phyloP scores from a whole-genome alignment of 2,329 filamentous ascomycete species.

The Fusarium armeniacum region DNA sequence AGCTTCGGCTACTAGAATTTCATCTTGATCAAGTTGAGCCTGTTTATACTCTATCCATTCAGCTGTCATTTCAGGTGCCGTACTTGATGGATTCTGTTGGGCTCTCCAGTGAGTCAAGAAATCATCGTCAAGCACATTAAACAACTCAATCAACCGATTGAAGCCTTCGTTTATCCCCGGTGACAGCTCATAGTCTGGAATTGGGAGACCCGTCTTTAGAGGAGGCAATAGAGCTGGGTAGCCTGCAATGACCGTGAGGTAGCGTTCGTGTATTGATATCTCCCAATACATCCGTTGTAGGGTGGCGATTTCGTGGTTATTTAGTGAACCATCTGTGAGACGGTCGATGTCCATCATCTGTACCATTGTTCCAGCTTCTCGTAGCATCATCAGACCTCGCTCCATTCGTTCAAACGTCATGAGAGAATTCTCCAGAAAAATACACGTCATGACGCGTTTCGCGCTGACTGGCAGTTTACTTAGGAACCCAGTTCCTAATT shows the following conservation, averaged over 20 bases:
- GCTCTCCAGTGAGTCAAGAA: slow-evolving; percentile 57
- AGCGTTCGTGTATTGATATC: slow-evolving; percentile 70
- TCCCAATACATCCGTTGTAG: slow-evolving; percentile 67
- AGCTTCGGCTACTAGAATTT: slow-evolving; percentile 51
- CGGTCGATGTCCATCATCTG: slow-evolving; percentile 42
- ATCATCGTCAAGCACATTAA: slow-evolving; percentile 55
- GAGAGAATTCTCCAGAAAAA: slow-evolving; percentile 67
- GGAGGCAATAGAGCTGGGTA: slow-evolving; percentile 55
- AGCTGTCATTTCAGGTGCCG: slow-evolving; percentile 49
- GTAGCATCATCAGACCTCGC: slow-evolving; percentile 63
- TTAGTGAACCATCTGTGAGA: slow-evolving; percentile 23
- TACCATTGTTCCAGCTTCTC: slow-evolving; percentile 61
- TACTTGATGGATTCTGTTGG: slow-evolving; percentile 46
- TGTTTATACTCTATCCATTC: slow-evolving; percentile 60
- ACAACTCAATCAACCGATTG: slow-evolving; percentile 55
- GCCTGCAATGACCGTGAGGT: slow-evolving; percentile 65
- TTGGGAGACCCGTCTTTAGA: slow-evolving; percentile 48
- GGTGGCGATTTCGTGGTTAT: slow-evolving; percentile 35
- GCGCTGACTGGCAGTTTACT: slow-evolving; percentile 58
- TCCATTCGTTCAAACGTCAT: slow-evolving; percentile 64
- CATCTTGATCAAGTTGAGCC: slow-evolving; percentile 57
- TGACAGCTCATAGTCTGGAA: slow-evolving; percentile 52
- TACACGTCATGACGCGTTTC: slow-evolving; percentile 62
- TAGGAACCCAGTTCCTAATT: slow-evolving; percentile 47
- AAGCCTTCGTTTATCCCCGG: slow-evolving; percentile 55